Evolutionary conservation across 768 basidiomycete species (phyloP), one percentile per base, ranked within the genome.

Genomic region (Lactifluus hygrophoroides): DNA sequence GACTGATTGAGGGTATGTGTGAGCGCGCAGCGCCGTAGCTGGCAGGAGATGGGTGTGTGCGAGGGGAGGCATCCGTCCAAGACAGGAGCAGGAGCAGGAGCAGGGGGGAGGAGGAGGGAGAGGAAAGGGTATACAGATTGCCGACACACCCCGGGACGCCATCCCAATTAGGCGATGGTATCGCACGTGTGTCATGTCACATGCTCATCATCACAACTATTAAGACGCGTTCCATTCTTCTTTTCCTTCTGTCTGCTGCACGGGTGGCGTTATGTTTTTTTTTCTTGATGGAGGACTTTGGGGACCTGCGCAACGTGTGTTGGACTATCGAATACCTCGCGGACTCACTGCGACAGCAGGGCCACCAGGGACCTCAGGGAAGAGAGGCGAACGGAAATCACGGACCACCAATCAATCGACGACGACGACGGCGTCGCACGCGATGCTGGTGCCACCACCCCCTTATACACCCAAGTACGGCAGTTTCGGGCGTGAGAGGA

Each of bases 11-110:
- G 44, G 19, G 21, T 32, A 43, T 49, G 28, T 21, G 23, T 2
- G 56, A 40, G 48, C 38, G 48, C 47, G 55, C 57, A 45, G 57
- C 52, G n/a, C 46, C 47, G 46, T 49, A 43, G 40, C 52, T 13
- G 32, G 58, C 52, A 54, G 58, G 57, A 32, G 32, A 5, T 32
- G 1, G 45, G 57, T 48, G 51, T 30, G 51, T 32, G 30, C 23
- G n/a, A 40, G 46, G 57, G 42, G 56, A 44, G 42, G 56, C 49
- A 37, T 6, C 40, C 5, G 38, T 16, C n/a, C 51, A 42, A 53
- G 57, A 51, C 57, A 52, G 51, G 54, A 56, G 54, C 52, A 43
- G 21, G 44, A 23, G 44, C 5, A 9, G 10, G 21, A n/a, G n/a
- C n/a, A n/a, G n/a, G n/a, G 40, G 40, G 40, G 40, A 21, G 40